Base-by-base conservation (phyloP, 2,329 filamentous ascomycete genomes). In the Huntiella abstrusa region DNA sequence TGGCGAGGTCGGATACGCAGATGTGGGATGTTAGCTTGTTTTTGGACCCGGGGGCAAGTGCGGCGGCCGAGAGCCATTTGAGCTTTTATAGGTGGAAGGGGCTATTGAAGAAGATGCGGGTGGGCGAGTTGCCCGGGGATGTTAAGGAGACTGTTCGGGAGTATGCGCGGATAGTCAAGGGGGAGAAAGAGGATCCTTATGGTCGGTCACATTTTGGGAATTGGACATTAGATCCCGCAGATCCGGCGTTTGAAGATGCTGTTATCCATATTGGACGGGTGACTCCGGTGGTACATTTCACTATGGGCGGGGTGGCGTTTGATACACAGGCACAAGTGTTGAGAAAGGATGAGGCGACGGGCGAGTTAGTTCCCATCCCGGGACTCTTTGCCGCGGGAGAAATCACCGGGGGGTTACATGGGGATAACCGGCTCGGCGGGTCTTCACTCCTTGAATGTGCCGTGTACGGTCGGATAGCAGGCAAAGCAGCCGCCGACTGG, bases 31-130 rank as follows among this genome's bases (percentile, higher is more conserved):
- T 78, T 1, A 66, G 64, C 17, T 55, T 80, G 2, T 60, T 80
- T 6, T 61, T 80, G 2, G 75, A 80, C 51, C 70, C 75, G 1
- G 73, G 71, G 0, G 66, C 70, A 0, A 68, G 69, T 32, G 59
- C 66, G 12, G 69, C 66, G 0, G 62, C 69, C 0, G 66, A 63
- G 6, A 66, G 67, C 0, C 75, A 80, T 49, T 59, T 79, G 16
- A 69, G 71, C 11, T 80, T 80, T 54, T 80, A 80, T 54, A 51
- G 71, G 3, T 77, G 65, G 63, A 80, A 80, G 56, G 71, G 73
- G 0, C 56, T 80, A 17, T 63, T 80, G 58, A 60, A 62, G 51
- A 77, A 73, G 59, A 64, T 62, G 33, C 74, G 69, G 32, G 61
- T 77, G 5, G 58, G 56, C 1, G 69, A 76, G 1, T 61, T 78